Conservation (phyloP, 2,329 filamentous ascomycete genomes). For the Fusarium citri region DNA sequence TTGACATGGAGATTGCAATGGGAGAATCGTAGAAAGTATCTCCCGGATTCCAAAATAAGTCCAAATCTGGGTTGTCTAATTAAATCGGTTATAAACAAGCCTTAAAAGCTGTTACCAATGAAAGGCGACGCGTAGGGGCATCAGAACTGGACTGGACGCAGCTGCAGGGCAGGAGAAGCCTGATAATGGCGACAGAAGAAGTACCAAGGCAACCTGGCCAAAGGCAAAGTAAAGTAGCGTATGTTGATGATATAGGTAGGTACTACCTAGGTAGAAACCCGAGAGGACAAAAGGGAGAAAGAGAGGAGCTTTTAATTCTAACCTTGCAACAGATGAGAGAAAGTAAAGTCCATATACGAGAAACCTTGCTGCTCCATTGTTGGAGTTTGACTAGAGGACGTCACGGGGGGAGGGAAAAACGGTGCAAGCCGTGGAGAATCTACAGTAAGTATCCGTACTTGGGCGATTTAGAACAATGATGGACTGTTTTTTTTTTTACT, state of each 20-base stretch:
- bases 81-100: conserved; percentile 35
- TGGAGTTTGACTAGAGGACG: conserved; percentile 12
- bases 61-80: conserved; percentile 40
- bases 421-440: conserved; percentile 32
- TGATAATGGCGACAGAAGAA: not conserved
- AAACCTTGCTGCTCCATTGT: conserved; percentile 44
- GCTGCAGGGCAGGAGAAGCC: conserved; percentile 3
- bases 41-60: conserved; percentile 37
- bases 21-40: conserved; percentile 32
- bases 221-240: no score
- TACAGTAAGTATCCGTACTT: conserved; percentile 1
- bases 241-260: not conserved
- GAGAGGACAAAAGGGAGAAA: not conserved
- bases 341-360: conserved; percentile 40
- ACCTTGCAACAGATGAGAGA: conserved; percentile 44
- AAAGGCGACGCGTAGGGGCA: conserved; percentile 7
- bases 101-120: conserved; percentile 37
- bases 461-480: conserved; percentile 2
- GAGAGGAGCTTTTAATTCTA: conserved; percentile 30
- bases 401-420: conserved; percentile 31
- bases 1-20: conserved; percentile 43
- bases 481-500: not conserved
- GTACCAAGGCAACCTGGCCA: no score
- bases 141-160: conserved; percentile 8
- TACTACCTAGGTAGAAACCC: not conserved